A percentile compares a stretch with the other conserved stretches of the same genome.
phyloP scores from a whole-genome alignment of 2,329 filamentous ascomycete species.

The Phyllosticta paracitricarpa region DNA sequence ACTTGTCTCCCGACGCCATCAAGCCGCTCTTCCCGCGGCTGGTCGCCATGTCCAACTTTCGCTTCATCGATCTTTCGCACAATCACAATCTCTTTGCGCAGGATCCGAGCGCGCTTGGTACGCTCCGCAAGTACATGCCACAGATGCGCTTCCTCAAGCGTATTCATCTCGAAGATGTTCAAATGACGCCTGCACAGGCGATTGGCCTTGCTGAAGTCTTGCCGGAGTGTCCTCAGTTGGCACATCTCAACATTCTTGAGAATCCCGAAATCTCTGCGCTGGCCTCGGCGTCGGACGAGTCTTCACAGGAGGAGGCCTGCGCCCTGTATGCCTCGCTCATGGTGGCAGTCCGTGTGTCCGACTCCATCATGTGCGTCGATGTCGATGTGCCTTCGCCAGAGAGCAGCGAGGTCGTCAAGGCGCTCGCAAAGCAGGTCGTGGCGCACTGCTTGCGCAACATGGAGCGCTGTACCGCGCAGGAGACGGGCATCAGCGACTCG shows the following conservation, averaged over 20 bases:
- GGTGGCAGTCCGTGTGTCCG: slow-evolving; percentile 74
- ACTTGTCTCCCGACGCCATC: slow-evolving; percentile 62
- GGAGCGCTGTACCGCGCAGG: slow-evolving; percentile 62
- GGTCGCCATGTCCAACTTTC: slow-evolving; percentile 58
- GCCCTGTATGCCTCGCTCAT: slow-evolving; percentile 87
- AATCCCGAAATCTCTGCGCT: slow-evolving; percentile 65
- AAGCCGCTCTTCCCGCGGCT: slow-evolving; percentile 67
- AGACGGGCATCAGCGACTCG: slow-evolving; percentile 39
- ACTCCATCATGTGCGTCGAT: slow-evolving; percentile 77
- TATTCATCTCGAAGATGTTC: slow-evolving; percentile 76
- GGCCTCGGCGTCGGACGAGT: slow-evolving; percentile 66
- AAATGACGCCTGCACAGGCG: slow-evolving; percentile 74
- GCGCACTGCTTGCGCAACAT: slow-evolving; percentile 90
- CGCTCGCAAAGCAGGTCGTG: slow-evolving; percentile 86
- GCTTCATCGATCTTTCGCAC: slow-evolving; percentile 86
- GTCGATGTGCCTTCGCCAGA: slow-evolving; percentile 76
- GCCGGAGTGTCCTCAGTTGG: slow-evolving; percentile 70
- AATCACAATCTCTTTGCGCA: slow-evolving; percentile 71
- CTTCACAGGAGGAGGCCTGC: slow-evolving; percentile 82
- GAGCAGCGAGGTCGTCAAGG: slow-evolving; percentile 84
- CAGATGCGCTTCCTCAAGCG: slow-evolving; percentile 69
- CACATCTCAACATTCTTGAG: slow-evolving; percentile 78
- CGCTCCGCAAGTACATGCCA: slow-evolving; percentile 76
- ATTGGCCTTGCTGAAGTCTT: slow-evolving; percentile 86
- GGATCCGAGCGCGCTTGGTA: slow-evolving; percentile 60